Evolutionary conservation across 179 eudicot genomes (phyloP), one percentile per base, ranked within the genome.

Genomic region (Camellia oleifera): DNA sequence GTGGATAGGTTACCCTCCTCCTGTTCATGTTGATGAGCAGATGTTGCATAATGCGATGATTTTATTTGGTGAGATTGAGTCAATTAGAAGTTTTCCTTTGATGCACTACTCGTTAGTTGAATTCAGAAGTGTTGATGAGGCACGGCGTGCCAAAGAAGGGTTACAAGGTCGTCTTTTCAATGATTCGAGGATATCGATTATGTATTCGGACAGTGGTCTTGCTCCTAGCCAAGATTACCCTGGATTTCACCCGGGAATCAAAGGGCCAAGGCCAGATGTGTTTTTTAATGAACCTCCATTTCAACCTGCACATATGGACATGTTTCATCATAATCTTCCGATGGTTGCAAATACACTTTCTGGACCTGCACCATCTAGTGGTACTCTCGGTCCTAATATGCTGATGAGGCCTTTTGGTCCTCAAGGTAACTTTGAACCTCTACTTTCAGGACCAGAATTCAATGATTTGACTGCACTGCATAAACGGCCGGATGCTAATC

Each of bases 11-110:
- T 81, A 88, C 54, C 91, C 91, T 46, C 84, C 86, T 18, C 72
- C 87, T 72, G 83, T 83, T 56, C 80, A 77, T 10, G 71, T 88
- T 62, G 89, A 88, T 77, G 86, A 88, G 65, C 89, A 84, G 46
- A 84, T 86, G 91, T 82, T 88, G 26, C 89, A 88, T 42, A 88
- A 88, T 72, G 91, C 91, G 17, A 80, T 88, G 88, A 88, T 88
- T 74, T 78, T 88, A 68, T 88, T 88, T 78, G 91, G 91, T 20
- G 91, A 88, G 76, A 88, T 88, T 11, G 91, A 88, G 79, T 75
- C 84, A 50, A 84, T 88, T 64, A 84, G 42, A 57, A 79, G 83
- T 71, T 81, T 84, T 65, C 84, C 86, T 17, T 60, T 80, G 32
- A 78, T 69, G 78, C 63, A 86, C 26, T 82, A 72, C 72, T 80